These are phyloP conservation scores for Phoma herbarum DNA, from an alignment of 2,329 filamentous ascomycete genomes.

Conservation along the genomic window DNA sequence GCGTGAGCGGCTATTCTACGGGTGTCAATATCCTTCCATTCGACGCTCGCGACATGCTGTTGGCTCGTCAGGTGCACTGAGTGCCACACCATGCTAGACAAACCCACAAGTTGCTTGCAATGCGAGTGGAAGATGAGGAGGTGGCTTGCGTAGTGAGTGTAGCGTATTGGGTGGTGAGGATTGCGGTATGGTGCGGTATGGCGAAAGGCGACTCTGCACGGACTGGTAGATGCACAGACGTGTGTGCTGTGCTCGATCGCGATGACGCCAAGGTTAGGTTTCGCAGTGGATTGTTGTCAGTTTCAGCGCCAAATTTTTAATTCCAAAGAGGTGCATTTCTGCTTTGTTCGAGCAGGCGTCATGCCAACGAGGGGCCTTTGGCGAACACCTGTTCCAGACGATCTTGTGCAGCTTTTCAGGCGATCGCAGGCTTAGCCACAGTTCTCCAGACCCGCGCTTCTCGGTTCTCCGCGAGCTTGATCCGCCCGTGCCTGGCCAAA, in stretches of 20 bases:
- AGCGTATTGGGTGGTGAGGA: conserved; percentile 17
- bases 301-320: conserved; percentile 4
- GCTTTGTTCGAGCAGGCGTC: conserved; percentile 4
- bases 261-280: conserved; percentile 39
- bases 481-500: conserved; percentile 32
- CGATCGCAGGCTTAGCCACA: conserved; percentile 38
- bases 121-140: conserved; percentile 31
- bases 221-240: conserved; percentile 32
- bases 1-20: conserved; percentile 23
- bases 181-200: conserved; percentile 22
- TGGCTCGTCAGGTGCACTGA: conserved; percentile 28
- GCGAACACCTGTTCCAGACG: conserved; percentile 25
- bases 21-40: background rate
- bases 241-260: conserved; percentile 30
- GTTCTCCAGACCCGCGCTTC: conserved; percentile 32
- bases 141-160: conserved; percentile 29
- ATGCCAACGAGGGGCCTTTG: background rate
- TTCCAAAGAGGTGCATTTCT: conserved; percentile 1
- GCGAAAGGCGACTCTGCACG: conserved; percentile 28
- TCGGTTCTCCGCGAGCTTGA: conserved; percentile 30
- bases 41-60: background rate
- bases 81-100: conserved; percentile 13
- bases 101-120: conserved; percentile 12
- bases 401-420: conserved; percentile 33
- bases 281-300: conserved; percentile 21